Evolutionary conservation across 345 rosid genomes (phyloP).

Genomic region (Citrus australasica): DNA sequence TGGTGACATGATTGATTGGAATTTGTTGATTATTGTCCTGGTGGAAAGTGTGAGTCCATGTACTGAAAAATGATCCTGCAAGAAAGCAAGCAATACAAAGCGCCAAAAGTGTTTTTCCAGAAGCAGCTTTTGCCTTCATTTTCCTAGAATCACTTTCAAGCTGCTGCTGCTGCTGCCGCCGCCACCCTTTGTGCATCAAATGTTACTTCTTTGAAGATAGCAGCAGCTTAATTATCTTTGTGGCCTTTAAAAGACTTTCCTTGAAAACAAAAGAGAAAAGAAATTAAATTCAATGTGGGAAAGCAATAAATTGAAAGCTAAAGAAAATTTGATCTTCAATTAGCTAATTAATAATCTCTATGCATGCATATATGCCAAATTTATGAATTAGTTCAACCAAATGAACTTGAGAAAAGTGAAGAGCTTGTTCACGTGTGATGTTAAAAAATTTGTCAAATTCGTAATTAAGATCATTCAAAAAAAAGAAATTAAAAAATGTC

Average conservation of each 20-base stretch:
- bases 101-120: slow-evolving; percentile 58
- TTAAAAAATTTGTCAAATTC: no score
- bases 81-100: slow-evolving; percentile 70
- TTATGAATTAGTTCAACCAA: no score
- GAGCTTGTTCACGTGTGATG: no score
- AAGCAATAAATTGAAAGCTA: not conserved
- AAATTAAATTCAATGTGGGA: not conserved
- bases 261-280: not conserved
- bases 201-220: not conserved
- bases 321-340: no score
- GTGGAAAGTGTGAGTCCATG: slow-evolving; percentile 22
- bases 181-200: not conserved
- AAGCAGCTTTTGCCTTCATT: slow-evolving; percentile 66
- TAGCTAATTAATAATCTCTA: no score
- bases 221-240: not conserved
- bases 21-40: slow-evolving; percentile 14
- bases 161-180: not conserved
- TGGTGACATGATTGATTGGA: slow-evolving; percentile 22
- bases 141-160: slow-evolving; percentile 29
- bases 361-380: no score
- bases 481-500: no score
- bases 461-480: no score
- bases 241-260: not conserved
- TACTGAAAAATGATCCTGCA: slow-evolving; percentile 62
- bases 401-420: no score